Evolutionary conservation across 1,284 basidiomycete genomes (phyloP), one percentile per base, ranked within the genome.

Genomic region (Neotropicomus parvogracilis): DNA sequence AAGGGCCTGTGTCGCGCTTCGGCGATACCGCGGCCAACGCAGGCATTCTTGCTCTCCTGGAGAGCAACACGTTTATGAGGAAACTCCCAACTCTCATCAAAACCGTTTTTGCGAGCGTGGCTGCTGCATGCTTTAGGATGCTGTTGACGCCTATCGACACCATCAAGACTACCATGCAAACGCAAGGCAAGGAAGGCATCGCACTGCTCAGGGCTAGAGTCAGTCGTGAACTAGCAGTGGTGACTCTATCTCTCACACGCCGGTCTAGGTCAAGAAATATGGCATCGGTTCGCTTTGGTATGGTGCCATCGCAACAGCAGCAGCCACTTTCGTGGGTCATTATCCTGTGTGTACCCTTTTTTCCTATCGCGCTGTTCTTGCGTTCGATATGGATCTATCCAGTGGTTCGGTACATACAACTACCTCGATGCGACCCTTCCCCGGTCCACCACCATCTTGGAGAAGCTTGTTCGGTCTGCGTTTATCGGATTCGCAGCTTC

Each of bases 91-190:
- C 71, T 0, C 70, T 78, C 24, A 57, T 84, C 55, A 81, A 91
- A 70, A 85, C 87, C 0, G 60, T 80, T n/a, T 88, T 89, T 56
- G 84, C 84, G 0, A 80, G 79, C 6, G 41, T 83, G 28, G 79
- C 82, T 0, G 85, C 89, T 0, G 90, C 91, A 0, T 72, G 72
- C 10, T 92, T 93, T 66, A 72, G 90, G 34, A 94, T 95, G 80
- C 71, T 86, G 13, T 70, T 95, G 35, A 94, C 89, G 0, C 92
- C 92, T 0, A 78, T 95, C 44, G 92, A 95, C 67, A 93, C 92
- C 0, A 64, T 94, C 54, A 95, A 95, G 77, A 95, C 92, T 7
- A 95, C 91, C 1, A 72, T 95, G 71, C 92, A 95, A 69, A 89
- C 92, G 0, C 85, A 93, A 63, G 92, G 92, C 6, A 80, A 75